Evolutionary conservation across 169 alveolate genomes (phyloP).

Genomic region (Cryptosporidium canis): DNA sequence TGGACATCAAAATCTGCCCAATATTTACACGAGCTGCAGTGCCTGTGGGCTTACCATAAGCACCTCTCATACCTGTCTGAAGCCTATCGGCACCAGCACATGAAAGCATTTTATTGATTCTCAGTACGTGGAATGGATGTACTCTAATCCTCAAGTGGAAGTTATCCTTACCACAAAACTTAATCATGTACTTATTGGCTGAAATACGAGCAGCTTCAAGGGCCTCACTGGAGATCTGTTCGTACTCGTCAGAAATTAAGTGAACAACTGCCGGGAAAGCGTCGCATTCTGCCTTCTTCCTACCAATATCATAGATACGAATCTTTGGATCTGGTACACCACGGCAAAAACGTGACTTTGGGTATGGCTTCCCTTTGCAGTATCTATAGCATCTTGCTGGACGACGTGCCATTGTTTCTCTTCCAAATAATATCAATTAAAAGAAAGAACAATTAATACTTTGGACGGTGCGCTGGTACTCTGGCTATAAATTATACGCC

Average conservation of each 20-base stretch:
- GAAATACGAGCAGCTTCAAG: conserved; percentile 99
- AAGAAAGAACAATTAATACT: not conserved
- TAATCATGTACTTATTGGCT: conserved; percentile 97
- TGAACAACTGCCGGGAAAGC: conserved; percentile 97
- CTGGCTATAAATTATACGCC: not conserved
- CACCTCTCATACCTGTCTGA: conserved; percentile 99
- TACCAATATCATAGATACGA: conserved; percentile 97
- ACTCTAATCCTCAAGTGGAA: conserved; percentile 98
- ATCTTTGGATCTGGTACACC: conserved; percentile 99
- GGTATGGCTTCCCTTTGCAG: conserved; percentile 98
- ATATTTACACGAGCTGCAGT: conserved; percentile 96
- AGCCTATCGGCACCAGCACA: conserved; percentile 99
- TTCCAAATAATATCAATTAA: conserved; percentile 10
- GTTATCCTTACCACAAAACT: conserved; percentile 96
- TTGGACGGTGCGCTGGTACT: not conserved
- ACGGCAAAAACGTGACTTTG: conserved; percentile 98
- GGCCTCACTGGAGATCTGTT: conserved; percentile 98
- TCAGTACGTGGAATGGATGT: conserved; percentile 99
- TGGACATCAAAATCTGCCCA: conserved; percentile 95
- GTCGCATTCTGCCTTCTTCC: conserved; percentile 95
- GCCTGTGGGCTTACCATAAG: conserved; percentile 99
- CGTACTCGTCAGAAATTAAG: conserved; percentile 98
- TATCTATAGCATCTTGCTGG: conserved; percentile 99
- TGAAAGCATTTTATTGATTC: conserved; percentile 99
- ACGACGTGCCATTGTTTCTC: conserved; percentile 96